Evolutionary conservation across 495 filamentous ascomycete genomes (phyloP).

Genomic region (Immersiella caudata): DNA sequence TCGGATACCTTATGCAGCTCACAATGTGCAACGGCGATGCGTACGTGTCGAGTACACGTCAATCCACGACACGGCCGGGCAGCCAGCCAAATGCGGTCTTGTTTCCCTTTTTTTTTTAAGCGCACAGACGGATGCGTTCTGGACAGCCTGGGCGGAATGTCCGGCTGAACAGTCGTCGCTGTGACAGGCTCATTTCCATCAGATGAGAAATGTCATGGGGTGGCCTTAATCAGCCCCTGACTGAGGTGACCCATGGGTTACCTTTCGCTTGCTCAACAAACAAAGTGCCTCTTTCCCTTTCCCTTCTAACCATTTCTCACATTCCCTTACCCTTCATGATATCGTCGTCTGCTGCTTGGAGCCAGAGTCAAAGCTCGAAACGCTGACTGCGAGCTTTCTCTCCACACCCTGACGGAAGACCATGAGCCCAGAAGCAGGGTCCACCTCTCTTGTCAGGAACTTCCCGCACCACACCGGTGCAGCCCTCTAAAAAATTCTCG

Average conservation of each 20-base stretch:
- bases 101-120: neutral
- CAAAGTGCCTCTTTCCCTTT: slow-evolving; percentile 1
- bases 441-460: neutral
- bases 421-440: neutral
- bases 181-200: slow-evolving; percentile 8
- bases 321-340: neutral
- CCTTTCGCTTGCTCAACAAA: slow-evolving; percentile 4
- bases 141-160: neutral
- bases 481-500: neutral
- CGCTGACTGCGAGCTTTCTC: too few species aligned
- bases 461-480: neutral
- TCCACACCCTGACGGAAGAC: neutral
- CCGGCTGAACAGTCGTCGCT: neutral
- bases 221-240: slow-evolving; percentile 13
- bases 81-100: neutral
- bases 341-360: neutral
- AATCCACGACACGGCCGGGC: neutral
- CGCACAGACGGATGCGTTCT: neutral
- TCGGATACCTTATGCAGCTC: neutral
- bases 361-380: too few species aligned
- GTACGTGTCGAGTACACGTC: neutral
- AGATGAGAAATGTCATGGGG: neutral
- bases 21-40: neutral
- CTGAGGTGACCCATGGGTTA: neutral
- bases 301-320: neutral